Base-by-base conservation (phyloP, 345 rosid genomes). In the Eutrema yunnanense region DNA sequence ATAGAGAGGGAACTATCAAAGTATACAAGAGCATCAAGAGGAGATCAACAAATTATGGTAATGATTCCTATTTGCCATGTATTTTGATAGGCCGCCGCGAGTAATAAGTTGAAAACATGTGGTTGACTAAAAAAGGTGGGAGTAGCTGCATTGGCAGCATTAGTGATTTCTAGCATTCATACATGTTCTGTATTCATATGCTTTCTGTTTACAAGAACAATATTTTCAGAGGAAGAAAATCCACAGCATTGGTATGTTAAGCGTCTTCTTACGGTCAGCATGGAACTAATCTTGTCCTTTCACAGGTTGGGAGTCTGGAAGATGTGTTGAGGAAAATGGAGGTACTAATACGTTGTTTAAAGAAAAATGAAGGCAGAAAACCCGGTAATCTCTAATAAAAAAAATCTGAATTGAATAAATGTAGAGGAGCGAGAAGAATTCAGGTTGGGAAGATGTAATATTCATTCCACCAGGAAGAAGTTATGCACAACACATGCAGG, bases 391-490 rank as follows among this genome's bases (percentile, higher is more conserved):
- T 62, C 69, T 62, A 9, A 62, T 14, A 22, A 60, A 9, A n/a
- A 22, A 60, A 9, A 73, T 42, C 32, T 76, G 61, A 62, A 46
- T 42, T 41, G 32, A 48, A 74, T 43, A 57, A 62, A 60, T 79
- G 72, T 73, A 93, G 99, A 83, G 43, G 73, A 91, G 87, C 79
- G 96, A 89, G 87, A 85, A 81, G 84, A 89, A 88, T 79, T 88
- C 93, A 0, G 97, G 96, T 10, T 95, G 99, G 99, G 99, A 86
- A 60, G 97, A 95, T 85, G 76, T 91, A 52, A 86, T 92, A 62
- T 95, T 95, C 79, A 84, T 92, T 79, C 96, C 99, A 62, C 99
- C 99, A 2, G 97, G 99, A 74, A 87, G 91, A 85, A 91, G 87
- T 67, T 88, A 85, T 54, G 78, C 88, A 49, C 96, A 91, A 76